A percentile compares a stretch with the other conserved stretches of the same genome.
Evolutionary conservation across 768 basidiomycete genomes (phyloP).

Genomic region (Russula lepida): DNA sequence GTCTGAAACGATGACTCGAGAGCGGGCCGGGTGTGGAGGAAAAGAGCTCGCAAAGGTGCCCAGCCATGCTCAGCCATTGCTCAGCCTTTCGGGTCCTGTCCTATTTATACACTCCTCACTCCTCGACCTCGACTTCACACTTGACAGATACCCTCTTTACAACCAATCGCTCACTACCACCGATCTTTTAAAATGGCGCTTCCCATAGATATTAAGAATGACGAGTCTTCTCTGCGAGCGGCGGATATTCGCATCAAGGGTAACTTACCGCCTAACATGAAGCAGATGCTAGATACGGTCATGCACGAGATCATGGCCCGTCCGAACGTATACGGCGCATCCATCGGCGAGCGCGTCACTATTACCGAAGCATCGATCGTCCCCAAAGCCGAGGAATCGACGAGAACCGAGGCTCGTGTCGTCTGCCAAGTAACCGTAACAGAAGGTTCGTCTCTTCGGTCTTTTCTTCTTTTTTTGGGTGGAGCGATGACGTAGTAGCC

Average conservation of each 20-base stretch:
- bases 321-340: constrained; percentile 18
- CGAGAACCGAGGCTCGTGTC: constrained; percentile 26
- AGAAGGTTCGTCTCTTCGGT: constrained; percentile 26
- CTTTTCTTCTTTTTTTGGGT: no score
- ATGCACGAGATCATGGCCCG: background rate
- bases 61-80: no score
- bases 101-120: background rate
- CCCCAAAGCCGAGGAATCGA: constrained; percentile 26
- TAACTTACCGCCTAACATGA: constrained; percentile 1
- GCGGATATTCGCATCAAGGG: background rate
- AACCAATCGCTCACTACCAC: background rate
- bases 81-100: no score
- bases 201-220: background rate
- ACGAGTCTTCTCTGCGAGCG: background rate
- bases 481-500: no score
- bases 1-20: no score
- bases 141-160: no score
- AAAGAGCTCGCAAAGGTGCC: no score
- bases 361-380: constrained; percentile 24
- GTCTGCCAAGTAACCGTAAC: constrained; percentile 26
- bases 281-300: background rate
- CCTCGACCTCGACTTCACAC: no score
- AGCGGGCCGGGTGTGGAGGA: no score
- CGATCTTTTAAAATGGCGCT: background rate
- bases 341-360: constrained; percentile 18